Percentiles rank a stretch among this genome's conserved stretches.
These are phyloP conservation scores for Cymbidium sinense DNA, from an alignment of 106 monocot species.

Conservation along the genomic window DNA sequence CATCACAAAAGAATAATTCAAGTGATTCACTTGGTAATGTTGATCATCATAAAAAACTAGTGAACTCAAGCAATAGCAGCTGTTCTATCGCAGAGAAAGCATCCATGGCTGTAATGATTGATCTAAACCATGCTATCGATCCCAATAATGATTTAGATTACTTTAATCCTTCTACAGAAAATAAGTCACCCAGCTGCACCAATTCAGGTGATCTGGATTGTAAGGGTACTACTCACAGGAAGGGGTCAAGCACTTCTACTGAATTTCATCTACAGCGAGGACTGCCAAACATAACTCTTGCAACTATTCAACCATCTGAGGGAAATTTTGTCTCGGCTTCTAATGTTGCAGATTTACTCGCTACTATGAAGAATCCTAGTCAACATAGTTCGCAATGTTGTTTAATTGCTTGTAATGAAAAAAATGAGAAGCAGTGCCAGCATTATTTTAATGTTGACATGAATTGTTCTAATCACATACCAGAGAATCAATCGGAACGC, in stretches of 20 bases:
- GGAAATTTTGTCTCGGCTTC: not conserved
- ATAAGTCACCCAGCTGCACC: not conserved
- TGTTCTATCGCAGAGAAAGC: conserved; percentile 6
- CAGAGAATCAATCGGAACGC: conserved; percentile 4
- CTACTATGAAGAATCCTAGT: not conserved
- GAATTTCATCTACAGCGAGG: conserved; percentile 13
- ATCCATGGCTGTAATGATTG: conserved; percentile 12
- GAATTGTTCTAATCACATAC: not conserved
- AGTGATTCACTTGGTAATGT: conserved; percentile 15
- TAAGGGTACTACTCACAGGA: not conserved
- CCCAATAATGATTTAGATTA: conserved; percentile 2
- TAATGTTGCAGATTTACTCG: too few species aligned
- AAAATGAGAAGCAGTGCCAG: too few species aligned
- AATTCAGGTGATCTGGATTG: conserved; percentile 1
- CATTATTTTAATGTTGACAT: too few species aligned
- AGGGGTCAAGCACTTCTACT: conserved; percentile 6
- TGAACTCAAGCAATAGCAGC: not conserved
- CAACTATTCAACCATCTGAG: not conserved
- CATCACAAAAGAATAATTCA: conserved; percentile 6
- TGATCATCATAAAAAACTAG: not conserved
- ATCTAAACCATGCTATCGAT: conserved; percentile 19
- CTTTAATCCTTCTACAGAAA: conserved; percentile 2
- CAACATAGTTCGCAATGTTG: not conserved
- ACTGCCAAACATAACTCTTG: not conserved
- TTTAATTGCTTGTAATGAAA: too few species aligned